Percentiles rank a stretch among this genome's conserved stretches.
Conservation (phyloP, 2,329 filamentous ascomycete genomes). For the Colletotrichum eleusines region DNA sequence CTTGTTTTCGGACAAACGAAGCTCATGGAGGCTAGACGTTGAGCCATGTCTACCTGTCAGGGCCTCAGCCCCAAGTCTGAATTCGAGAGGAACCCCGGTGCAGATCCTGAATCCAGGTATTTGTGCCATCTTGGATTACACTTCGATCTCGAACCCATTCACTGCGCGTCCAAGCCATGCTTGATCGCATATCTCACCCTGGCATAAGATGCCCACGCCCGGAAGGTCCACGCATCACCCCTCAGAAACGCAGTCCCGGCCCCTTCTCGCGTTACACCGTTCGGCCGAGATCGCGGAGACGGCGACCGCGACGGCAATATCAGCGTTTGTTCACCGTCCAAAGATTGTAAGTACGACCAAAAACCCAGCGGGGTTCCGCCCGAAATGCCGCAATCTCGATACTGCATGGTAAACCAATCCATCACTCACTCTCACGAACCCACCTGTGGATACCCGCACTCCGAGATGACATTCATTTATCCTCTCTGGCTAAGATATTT, state of each 20-base stretch:
- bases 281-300: conserved; percentile 40
- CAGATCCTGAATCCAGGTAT: conserved; percentile 18
- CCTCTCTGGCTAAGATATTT: conserved; percentile 18
- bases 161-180: conserved; percentile 1
- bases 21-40: not conserved
- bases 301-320: conserved; percentile 28
- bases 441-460: conserved; percentile 33
- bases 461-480: conserved; percentile 25
- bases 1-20: not conserved
- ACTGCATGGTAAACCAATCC: conserved; percentile 21
- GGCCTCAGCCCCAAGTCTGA: conserved; percentile 6
- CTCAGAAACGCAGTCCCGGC: conserved; percentile 7
- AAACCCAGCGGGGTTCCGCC: conserved; percentile 25
- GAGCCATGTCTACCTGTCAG: conserved; percentile 16
- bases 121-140: conserved; percentile 19
- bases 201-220: conserved; percentile 22
- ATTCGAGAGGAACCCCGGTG: conserved; percentile 7
- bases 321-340: conserved; percentile 33
- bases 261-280: conserved; percentile 24
- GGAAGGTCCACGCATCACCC: not conserved
- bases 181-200: conserved; percentile 17
- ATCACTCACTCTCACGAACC: conserved; percentile 37
- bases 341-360: conserved; percentile 8
- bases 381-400: conserved; percentile 39
- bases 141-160: conserved; percentile 21